Evolutionary conservation across 805 yeast species (phyloP).

Genomic region (Peterozyma toletana): DNA sequence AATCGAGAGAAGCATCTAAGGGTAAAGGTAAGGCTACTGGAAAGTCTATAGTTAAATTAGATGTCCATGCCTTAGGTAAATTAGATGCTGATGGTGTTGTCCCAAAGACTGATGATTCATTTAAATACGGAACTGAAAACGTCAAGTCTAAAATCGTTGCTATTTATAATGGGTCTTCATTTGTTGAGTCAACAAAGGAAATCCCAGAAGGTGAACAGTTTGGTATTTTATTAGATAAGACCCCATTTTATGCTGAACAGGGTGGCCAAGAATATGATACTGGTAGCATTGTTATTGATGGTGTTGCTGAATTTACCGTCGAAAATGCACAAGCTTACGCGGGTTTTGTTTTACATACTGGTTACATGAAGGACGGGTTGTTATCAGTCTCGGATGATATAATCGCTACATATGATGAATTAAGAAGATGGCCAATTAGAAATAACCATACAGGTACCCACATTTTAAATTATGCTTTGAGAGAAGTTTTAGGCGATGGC

Average conservation of each 20-base stretch:
- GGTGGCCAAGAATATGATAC: slow-evolving; percentile 99
- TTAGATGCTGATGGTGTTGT: slow-evolving; percentile 52
- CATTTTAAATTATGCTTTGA: slow-evolving; percentile 80
- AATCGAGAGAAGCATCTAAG: slow-evolving; percentile 91
- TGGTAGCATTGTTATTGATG: slow-evolving; percentile 88
- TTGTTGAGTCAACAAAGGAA: slow-evolving; percentile 39
- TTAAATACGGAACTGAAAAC: slow-evolving; percentile 69
- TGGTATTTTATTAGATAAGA: slow-evolving; percentile 81
- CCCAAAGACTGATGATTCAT: slow-evolving; percentile 77
- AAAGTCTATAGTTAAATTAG: slow-evolving; percentile 64
- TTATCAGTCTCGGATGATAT: slow-evolving; percentile 62
- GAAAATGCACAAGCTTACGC: slow-evolving; percentile 88
- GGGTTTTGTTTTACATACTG: slow-evolving; percentile 95
- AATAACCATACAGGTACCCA: slow-evolving; percentile 99
- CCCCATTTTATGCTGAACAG: slow-evolving; percentile 96
- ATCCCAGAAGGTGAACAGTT: slow-evolving; percentile 38
- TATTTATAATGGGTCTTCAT: slow-evolving; percentile 59
- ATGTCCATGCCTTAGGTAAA: slow-evolving; percentile 81
- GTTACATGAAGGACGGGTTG: slow-evolving; percentile 70
- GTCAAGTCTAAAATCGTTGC: slow-evolving; percentile 64
- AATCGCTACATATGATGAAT: slow-evolving; percentile 84
- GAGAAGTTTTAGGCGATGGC: slow-evolving; percentile 78
- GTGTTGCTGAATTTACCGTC: slow-evolving; percentile 79
- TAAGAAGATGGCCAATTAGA: slow-evolving; percentile 93
- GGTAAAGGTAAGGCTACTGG: slow-evolving; percentile 65